A percentile compares a stretch with the other conserved stretches of the same genome.
These are phyloP conservation scores for Xylogone sp. DNA, from an alignment of 2,329 filamentous ascomycete genomes.

Conservation along the genomic window DNA sequence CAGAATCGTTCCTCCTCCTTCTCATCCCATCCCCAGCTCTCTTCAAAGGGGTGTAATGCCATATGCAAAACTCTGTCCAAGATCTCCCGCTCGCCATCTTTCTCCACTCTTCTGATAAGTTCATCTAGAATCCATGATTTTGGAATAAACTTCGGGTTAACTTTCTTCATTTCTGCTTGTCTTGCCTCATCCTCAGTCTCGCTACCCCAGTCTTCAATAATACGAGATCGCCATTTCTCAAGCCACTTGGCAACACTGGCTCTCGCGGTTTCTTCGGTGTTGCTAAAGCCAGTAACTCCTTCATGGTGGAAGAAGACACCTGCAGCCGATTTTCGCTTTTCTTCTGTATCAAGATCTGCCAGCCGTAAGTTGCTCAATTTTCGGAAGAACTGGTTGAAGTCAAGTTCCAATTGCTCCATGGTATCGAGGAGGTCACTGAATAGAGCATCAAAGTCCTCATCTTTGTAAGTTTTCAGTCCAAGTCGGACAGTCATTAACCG, in stretches of 20 bases:
- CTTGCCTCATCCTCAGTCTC: slow-evolving; percentile 57
- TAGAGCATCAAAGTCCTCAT: slow-evolving; percentile 73
- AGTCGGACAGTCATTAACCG: slow-evolving; percentile 76
- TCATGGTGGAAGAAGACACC: slow-evolving; percentile 77
- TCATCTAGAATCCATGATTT: slow-evolving; percentile 92
- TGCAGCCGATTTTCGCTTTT: slow-evolving; percentile 60
- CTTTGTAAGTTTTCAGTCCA: slow-evolving; percentile 66
- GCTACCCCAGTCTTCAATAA: slow-evolving; percentile 72
- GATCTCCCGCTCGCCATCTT: slow-evolving; percentile 75
- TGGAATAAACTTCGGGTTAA: slow-evolving; percentile 92
- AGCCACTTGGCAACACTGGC: slow-evolving; percentile 75
- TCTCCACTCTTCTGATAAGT: slow-evolving; percentile 84
- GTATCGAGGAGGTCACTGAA: slow-evolving; percentile 81
- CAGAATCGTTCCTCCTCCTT: slow-evolving; percentile 80
- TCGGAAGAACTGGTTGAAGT: slow-evolving; percentile 94
- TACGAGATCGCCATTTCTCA: slow-evolving; percentile 67
- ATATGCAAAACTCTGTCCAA: slow-evolving; percentile 77
- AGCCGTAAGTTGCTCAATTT: slow-evolving; percentile 64
- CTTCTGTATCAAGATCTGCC: slow-evolving; percentile 59
- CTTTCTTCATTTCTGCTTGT: slow-evolving; percentile 70
- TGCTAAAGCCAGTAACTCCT: slow-evolving; percentile 52
- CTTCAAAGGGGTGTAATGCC: slow-evolving; percentile 79
- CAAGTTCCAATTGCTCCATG: slow-evolving; percentile 76
- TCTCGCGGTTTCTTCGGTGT: slow-evolving; percentile 60
- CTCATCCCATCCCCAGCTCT: slow-evolving; percentile 66